phyloP scores from a whole-genome alignment of 495 filamentous ascomycete species.

The Penicillium simplicissimum region DNA sequence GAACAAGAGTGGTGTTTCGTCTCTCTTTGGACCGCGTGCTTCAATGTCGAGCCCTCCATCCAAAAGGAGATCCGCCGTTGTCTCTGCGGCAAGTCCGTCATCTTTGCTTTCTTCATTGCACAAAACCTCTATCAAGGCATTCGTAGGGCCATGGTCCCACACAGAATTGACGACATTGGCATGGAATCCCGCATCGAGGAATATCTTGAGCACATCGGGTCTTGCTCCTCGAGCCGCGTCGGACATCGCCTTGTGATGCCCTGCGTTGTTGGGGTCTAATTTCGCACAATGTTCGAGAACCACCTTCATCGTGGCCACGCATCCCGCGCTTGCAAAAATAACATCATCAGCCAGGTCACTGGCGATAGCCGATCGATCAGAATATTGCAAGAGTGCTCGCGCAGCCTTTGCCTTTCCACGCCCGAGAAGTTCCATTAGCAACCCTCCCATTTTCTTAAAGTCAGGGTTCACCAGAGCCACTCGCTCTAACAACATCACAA shows the following conservation, averaged over 20 bases:
- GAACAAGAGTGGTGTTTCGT: neutral
- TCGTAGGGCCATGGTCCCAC: neutral
- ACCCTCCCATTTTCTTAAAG: no score
- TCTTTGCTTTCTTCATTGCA: no score
- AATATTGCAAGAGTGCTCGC: no score
- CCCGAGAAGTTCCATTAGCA: no score
- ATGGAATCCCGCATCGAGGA: slow-evolving; percentile 4
- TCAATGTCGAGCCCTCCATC: slow-evolving; percentile 2
- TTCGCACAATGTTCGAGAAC: neutral
- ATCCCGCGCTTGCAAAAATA: no score
- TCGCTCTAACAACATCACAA: no score
- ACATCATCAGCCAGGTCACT: no score
- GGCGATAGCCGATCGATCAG: no score
- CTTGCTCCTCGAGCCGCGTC: neutral
- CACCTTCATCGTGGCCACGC: neutral
- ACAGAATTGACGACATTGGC: neutral
- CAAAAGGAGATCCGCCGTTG: neutral
- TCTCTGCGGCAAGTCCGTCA: neutral
- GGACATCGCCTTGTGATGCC: neutral
- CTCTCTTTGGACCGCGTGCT: neutral
- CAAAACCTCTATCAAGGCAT: neutral
- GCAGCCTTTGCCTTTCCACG: no score
- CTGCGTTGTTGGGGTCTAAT: neutral
- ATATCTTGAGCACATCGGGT: neutral
- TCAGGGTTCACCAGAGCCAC: no score